Conservation (phyloP, 2,329 filamentous ascomycete genomes). For the Fusarium sublunatum region DNA sequence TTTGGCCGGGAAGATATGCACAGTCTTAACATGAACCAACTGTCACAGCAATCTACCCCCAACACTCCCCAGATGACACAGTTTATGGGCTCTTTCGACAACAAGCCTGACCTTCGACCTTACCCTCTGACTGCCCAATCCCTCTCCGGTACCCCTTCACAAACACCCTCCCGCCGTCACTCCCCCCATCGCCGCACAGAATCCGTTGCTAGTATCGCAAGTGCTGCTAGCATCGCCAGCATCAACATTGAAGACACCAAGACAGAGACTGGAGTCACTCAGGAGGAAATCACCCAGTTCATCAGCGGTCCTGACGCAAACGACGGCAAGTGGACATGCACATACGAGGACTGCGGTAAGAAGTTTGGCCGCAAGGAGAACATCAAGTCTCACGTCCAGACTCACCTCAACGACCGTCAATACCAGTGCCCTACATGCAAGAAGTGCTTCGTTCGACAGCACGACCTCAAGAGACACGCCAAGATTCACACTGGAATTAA, state of each 20-base stretch:
- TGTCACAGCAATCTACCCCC: slow-evolving; percentile 65
- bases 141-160: slow-evolving; percentile 33
- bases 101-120: slow-evolving; percentile 56
- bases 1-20: slow-evolving; percentile 52
- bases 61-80: slow-evolving; percentile 61
- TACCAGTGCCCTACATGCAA: slow-evolving; percentile 93
- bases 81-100: slow-evolving; percentile 57
- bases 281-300: slow-evolving; percentile 83
- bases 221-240: slow-evolving; percentile 68
- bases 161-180: slow-evolving; percentile 35
- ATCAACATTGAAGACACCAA: slow-evolving; percentile 74
- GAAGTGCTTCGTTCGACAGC: slow-evolving; percentile 96
- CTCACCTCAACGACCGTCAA: slow-evolving; percentile 94
- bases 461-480: slow-evolving; percentile 95
- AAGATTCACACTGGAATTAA: slow-evolving; percentile 98
- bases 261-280: slow-evolving; percentile 84
- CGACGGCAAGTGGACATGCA: slow-evolving; percentile 84
- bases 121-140: slow-evolving; percentile 39
- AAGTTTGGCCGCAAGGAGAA: slow-evolving; percentile 98
- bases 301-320: slow-evolving; percentile 77
- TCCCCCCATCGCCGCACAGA: slow-evolving; percentile 66
- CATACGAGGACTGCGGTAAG: slow-evolving; percentile 84
- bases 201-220: slow-evolving; percentile 68
- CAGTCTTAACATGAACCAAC: slow-evolving; percentile 55
- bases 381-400: slow-evolving; percentile 98